phyloP scores from a whole-genome alignment of 164 flowering plant genomes.

The Vitis cinerea region DNA sequence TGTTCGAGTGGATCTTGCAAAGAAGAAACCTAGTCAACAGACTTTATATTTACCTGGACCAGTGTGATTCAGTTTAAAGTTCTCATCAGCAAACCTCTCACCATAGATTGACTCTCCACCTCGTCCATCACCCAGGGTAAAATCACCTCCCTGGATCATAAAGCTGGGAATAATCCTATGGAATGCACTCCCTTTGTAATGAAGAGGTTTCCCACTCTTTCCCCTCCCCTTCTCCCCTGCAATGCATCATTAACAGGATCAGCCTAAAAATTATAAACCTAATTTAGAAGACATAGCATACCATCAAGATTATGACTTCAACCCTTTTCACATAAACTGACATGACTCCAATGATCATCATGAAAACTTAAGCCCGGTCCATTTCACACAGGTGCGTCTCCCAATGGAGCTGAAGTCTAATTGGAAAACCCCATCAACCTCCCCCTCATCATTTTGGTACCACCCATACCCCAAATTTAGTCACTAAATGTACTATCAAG shows the following conservation, averaged over 20 bases:
- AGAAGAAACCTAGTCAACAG: neutral
- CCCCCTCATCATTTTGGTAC: too few species aligned
- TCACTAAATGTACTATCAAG: too few species aligned
- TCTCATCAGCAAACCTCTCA: constrained; percentile 61
- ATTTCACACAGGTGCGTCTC: too few species aligned
- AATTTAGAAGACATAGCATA: too few species aligned
- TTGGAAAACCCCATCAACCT: too few species aligned
- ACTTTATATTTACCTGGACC: constrained; percentile 45
- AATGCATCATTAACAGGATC: neutral
- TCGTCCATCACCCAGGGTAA: constrained; percentile 67
- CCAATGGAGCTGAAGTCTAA: too few species aligned
- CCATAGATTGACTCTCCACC: constrained; percentile 79
- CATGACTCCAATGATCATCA: too few species aligned
- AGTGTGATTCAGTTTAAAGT: constrained; percentile 64
- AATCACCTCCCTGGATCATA: constrained; percentile 80
- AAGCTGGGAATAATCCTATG: constrained; percentile 73
- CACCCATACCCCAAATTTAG: too few species aligned
- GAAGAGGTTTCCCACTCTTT: constrained; percentile 54
- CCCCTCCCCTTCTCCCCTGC: constrained; percentile 77
- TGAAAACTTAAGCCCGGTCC: too few species aligned
- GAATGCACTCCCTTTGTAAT: constrained; percentile 62
- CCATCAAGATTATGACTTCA: too few species aligned
- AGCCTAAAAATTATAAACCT: too few species aligned
- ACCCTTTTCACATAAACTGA: too few species aligned
- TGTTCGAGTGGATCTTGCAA: neutral